Conservation (phyloP, 2,329 filamentous ascomycete genomes). For the Polytolypa hystricis region DNA sequence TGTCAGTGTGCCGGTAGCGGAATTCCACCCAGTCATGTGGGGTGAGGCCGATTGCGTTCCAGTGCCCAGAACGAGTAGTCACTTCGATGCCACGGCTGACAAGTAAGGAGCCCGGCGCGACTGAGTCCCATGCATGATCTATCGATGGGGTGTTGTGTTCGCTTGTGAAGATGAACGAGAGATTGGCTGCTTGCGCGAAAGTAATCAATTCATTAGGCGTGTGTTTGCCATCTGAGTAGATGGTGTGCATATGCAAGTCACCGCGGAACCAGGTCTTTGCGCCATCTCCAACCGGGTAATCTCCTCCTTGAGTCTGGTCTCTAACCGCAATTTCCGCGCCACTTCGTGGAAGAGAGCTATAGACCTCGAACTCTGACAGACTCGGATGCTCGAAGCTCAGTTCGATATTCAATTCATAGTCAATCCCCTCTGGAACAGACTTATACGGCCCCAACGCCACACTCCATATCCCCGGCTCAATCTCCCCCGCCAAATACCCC, state of each 20-base stretch:
- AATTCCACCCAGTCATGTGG: constrained; percentile 10
- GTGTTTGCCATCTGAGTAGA: constrained; percentile 16
- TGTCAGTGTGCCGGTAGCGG: constrained; percentile 9
- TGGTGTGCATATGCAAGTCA: constrained; percentile 18
- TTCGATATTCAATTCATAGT: constrained; percentile 13
- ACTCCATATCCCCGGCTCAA: constrained; percentile 15
- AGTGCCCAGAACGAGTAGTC: constrained; percentile 15
- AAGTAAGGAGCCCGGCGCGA: constrained; percentile 12
- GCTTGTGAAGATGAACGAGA: constrained; percentile 17
- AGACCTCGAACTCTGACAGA: constrained; percentile 7
- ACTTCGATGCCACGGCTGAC: constrained; percentile 17
- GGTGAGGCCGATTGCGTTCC: constrained; percentile 16
- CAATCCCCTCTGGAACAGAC: constrained; percentile 12
- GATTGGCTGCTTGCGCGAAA: constrained; percentile 10
- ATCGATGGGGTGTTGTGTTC: constrained; percentile 17
- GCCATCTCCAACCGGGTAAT: no score
- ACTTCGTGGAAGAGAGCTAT: constrained; percentile 7
- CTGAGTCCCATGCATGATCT: constrained; percentile 13
- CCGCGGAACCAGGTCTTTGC: constrained; percentile 12
- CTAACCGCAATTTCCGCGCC: constrained; percentile 7
- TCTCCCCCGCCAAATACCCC: constrained; percentile 14
- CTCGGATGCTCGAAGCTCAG: constrained; percentile 9
- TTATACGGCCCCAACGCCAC: constrained; percentile 15
- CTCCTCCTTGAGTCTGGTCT: not conserved
- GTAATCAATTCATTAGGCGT: constrained; percentile 11